Conservation (phyloP, 1,284 basidiomycete species). For the Microbotryum intermedium region DNA sequence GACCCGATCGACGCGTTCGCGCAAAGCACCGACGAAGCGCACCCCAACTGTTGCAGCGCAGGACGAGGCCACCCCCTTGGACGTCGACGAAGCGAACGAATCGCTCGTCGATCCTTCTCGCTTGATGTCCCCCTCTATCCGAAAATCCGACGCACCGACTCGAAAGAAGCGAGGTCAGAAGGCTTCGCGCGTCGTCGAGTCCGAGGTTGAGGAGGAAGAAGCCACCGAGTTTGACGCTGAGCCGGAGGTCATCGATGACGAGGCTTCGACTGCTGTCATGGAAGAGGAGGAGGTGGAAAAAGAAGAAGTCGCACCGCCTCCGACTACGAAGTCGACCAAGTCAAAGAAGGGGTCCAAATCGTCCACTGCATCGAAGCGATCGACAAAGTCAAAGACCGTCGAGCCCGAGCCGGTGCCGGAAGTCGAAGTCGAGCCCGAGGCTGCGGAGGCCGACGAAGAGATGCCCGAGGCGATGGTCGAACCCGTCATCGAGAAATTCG, state of each 20-base stretch:
- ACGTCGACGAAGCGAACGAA: not conserved
- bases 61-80: too few species aligned
- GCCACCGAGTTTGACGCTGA: not conserved
- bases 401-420: not conserved
- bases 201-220: not conserved
- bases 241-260: not conserved
- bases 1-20: too few species aligned
- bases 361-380: not conserved
- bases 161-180: slow-evolving; percentile 8
- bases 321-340: not conserved
- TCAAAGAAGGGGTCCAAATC: slow-evolving; percentile 6
- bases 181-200: not conserved
- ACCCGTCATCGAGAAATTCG: not conserved
- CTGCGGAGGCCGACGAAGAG: not conserved
- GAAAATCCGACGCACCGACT: not conserved
- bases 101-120: not conserved
- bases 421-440: not conserved
- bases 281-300: not conserved
- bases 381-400: not conserved
- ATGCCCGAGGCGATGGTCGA: not conserved
- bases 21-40: too few species aligned
- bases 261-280: not conserved
- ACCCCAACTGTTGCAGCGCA: too few species aligned
- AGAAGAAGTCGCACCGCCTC: not conserved
- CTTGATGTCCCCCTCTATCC: not conserved